Percentiles rank a stretch among this genome's conserved stretches.
These are phyloP conservation scores for Talaromyces islandicus DNA, from an alignment of 2,329 filamentous ascomycete species.

Conservation along the genomic window DNA sequence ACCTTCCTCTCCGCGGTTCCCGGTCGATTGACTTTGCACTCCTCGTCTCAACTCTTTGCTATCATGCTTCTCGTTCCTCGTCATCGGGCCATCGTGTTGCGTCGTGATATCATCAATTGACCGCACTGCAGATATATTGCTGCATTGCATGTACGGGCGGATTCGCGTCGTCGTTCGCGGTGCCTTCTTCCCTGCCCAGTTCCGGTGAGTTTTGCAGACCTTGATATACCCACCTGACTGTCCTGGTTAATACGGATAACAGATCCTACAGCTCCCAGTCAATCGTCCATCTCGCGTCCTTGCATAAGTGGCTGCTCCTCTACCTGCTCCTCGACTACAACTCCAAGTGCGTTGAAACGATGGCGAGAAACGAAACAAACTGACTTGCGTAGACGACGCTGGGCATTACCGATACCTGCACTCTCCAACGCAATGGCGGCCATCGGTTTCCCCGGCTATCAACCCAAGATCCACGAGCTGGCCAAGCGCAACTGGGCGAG, in stretches of 20 bases:
- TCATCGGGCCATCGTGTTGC: background rate
- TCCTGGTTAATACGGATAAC: background rate
- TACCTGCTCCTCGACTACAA: constrained; percentile 6
- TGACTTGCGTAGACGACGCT: constrained; percentile 2
- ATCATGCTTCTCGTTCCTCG: no score
- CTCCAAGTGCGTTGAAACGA: background rate
- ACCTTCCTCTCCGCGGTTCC: background rate
- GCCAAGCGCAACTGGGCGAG: constrained; percentile 48
- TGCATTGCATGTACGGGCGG: constrained; percentile 8
- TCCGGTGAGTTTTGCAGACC: background rate
- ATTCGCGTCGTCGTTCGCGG: constrained; percentile 8
- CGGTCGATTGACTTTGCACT: background rate
- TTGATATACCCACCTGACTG: no score
- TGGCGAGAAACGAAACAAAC: background rate
- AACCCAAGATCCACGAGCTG: constrained; percentile 1
- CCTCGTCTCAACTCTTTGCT: background rate
- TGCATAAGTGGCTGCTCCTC: constrained; percentile 9
- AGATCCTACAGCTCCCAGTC: background rate
- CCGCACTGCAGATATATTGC: background rate
- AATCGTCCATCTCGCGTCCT: constrained; percentile 2
- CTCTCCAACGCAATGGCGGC: background rate
- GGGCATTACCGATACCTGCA: background rate
- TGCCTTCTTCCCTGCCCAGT: constrained; percentile 4
- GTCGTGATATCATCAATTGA: background rate
- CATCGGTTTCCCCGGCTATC: background rate